phyloP scores from a whole-genome alignment of 1,139 yeast species.

The Suhomyces taliae region DNA sequence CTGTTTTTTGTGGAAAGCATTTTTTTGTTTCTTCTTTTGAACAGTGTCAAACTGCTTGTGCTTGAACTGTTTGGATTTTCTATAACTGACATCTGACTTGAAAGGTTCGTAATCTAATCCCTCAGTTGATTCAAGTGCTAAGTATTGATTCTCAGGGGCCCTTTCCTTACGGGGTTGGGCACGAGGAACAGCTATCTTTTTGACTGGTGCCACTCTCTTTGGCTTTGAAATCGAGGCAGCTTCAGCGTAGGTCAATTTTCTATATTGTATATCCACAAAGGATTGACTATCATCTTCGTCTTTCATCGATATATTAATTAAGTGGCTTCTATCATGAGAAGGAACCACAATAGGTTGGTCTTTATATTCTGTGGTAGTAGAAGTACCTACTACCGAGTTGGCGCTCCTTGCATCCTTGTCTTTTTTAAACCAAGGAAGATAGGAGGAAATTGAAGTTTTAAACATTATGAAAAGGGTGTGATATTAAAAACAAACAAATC shows the following conservation, averaged over 20 bases:
- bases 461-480: constrained; percentile 19
- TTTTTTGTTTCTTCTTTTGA: constrained; percentile 12
- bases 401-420: constrained; percentile 2
- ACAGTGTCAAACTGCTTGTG: constrained; percentile 14
- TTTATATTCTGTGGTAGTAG: background rate
- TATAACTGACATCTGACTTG: constrained; percentile 15
- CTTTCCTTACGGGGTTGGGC: constrained; percentile 10
- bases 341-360: constrained; percentile 28
- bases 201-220: constrained; percentile 4
- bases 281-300: constrained; percentile 29
- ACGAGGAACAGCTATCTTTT: background rate
- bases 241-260: constrained; percentile 46
- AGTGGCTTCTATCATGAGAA: constrained; percentile 24
- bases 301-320: constrained; percentile 39
- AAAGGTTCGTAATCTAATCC: constrained; percentile 2
- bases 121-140: constrained; percentile 10
- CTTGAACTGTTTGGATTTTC: constrained; percentile 14
- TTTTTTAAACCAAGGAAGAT: constrained; percentile 23
- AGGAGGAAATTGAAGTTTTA: constrained; percentile 15
- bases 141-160: constrained; percentile 12
- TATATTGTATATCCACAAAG: constrained; percentile 39
- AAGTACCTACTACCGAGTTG: background rate
- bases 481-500: constrained; percentile 1
- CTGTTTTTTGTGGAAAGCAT: background rate
- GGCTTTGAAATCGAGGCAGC: constrained; percentile 35